These are phyloP conservation scores for Camillea tinctor DNA, from an alignment of 2,329 filamentous ascomycete species.

Conservation along the genomic window DNA sequence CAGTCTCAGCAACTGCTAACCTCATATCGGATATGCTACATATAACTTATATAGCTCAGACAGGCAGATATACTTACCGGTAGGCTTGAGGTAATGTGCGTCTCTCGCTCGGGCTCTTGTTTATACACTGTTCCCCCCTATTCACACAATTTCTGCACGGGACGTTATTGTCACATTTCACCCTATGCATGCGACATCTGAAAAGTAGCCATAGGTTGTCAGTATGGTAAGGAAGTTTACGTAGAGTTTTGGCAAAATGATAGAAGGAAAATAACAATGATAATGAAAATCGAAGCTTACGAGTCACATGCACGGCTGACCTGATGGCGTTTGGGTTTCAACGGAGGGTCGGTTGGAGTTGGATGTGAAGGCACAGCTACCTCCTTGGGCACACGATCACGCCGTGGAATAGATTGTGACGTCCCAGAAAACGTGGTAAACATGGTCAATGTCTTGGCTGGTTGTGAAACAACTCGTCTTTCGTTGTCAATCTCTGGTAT, in stretches of 20 bases:
- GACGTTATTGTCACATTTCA: constrained; percentile 40
- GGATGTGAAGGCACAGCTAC: constrained; percentile 4
- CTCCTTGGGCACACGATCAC: constrained; percentile 8
- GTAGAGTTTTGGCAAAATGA: not conserved
- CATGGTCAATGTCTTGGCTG: not conserved
- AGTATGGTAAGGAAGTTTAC: not conserved
- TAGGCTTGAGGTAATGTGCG: constrained; percentile 30
- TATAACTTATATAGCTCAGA: not conserved
- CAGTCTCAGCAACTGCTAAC: constrained; percentile 1
- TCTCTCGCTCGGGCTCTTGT: constrained; percentile 31
- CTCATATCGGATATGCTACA: not conserved
- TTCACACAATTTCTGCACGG: constrained; percentile 41
- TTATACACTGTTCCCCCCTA: constrained; percentile 36
- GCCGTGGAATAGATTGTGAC: constrained; percentile 4
- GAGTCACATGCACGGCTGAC: constrained; percentile 33
- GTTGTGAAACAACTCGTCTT: not conserved
- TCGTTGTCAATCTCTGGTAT: not conserved
- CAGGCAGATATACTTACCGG: constrained; percentile 20
- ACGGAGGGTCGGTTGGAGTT: constrained; percentile 17
- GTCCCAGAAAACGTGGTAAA: constrained; percentile 10
- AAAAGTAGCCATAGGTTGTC: not conserved
- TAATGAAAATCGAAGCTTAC: constrained; percentile 25
- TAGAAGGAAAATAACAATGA: not conserved
- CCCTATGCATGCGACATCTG: constrained; percentile 40
- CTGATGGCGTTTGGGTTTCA: constrained; percentile 24